phyloP scores from a whole-genome alignment of 805 yeast genomes.

The Saccharomycopsis lassenensis region DNA sequence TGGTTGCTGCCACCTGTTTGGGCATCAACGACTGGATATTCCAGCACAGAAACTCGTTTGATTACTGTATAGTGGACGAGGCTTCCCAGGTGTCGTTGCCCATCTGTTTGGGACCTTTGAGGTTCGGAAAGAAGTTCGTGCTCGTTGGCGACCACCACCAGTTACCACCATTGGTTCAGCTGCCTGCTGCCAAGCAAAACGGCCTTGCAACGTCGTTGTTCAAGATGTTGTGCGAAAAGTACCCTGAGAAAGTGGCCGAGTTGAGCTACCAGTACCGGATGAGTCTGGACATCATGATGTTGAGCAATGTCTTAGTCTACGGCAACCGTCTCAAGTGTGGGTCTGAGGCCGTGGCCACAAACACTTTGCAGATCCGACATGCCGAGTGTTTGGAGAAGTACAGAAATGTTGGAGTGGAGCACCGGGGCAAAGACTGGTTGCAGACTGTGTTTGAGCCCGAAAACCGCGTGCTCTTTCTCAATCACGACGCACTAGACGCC shows the following conservation, averaged over 20 bases:
- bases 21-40: conserved; percentile 61
- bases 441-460: conserved; percentile 35
- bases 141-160: conserved; percentile 97
- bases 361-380: conserved; percentile 39
- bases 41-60: conserved; percentile 51
- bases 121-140: conserved; percentile 67
- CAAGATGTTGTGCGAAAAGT: conserved; percentile 55
- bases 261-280: conserved; percentile 81
- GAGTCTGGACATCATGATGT: conserved; percentile 78
- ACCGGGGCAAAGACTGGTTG: conserved; percentile 38
- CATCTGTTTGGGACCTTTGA: conserved; percentile 75
- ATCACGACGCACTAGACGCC: conserved; percentile 53
- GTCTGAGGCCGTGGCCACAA: conserved; percentile 46
- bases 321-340: conserved; percentile 73
- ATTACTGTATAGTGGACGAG: conserved; percentile 91
- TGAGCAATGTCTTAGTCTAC: conserved; percentile 74
- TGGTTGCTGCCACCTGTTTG: conserved; percentile 84
- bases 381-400: conserved; percentile 22
- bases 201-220: conserved; percentile 68
- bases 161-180: conserved; percentile 76
- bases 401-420: conserved; percentile 11
- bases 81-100: conserved; percentile 96
- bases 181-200: conserved; percentile 49
- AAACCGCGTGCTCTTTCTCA: conserved; percentile 61
- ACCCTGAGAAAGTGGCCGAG: conserved; percentile 68